A percentile compares a stretch with the other conserved stretches of the same genome.
These are phyloP conservation scores for Penicillium sp. DNA, from an alignment of 2,329 filamentous ascomycete genomes.

Conservation along the genomic window DNA sequence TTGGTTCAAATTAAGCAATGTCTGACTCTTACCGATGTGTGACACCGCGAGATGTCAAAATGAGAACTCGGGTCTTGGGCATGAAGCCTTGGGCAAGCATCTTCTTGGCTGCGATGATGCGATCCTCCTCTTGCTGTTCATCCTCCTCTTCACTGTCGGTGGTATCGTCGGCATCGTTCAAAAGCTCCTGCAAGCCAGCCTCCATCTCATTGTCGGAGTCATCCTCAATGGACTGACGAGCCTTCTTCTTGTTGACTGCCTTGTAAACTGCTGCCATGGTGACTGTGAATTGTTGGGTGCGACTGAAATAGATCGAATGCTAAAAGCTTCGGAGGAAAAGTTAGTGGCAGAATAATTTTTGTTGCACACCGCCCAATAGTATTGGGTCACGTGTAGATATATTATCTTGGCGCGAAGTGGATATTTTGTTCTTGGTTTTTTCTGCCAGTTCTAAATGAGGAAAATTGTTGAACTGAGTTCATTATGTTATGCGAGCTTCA, in stretches of 20 bases:
- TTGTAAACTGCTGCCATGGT: slow-evolving; percentile 74
- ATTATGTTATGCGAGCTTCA: neutral
- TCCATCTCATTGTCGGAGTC: slow-evolving; percentile 46
- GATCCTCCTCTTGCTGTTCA: slow-evolving; percentile 28
- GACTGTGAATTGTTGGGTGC: slow-evolving; percentile 14
- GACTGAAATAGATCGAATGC: slow-evolving; percentile 10
- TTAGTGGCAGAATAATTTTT: slow-evolving; percentile 40
- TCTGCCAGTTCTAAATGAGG: neutral
- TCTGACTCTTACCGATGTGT: slow-evolving; percentile 69
- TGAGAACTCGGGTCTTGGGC: slow-evolving; percentile 67
- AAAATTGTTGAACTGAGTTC: neutral
- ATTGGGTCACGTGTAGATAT: slow-evolving; percentile 23
- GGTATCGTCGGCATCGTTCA: slow-evolving; percentile 37
- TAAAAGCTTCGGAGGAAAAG: slow-evolving; percentile 30
- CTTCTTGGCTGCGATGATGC: slow-evolving; percentile 31
- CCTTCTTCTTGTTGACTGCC: slow-evolving; percentile 62
- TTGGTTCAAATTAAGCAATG: neutral
- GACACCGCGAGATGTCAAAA: slow-evolving; percentile 88
- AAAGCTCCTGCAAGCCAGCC: slow-evolving; percentile 40
- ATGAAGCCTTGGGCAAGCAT: slow-evolving; percentile 37
- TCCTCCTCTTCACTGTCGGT: slow-evolving; percentile 39
- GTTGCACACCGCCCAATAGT: slow-evolving; percentile 28
- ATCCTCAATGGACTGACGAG: slow-evolving; percentile 49
- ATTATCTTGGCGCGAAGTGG: neutral
- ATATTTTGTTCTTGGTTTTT: neutral